These are phyloP conservation scores for Podaxis pistillaris DNA, from an alignment of 768 basidiomycete genomes.

Conservation along the genomic window DNA sequence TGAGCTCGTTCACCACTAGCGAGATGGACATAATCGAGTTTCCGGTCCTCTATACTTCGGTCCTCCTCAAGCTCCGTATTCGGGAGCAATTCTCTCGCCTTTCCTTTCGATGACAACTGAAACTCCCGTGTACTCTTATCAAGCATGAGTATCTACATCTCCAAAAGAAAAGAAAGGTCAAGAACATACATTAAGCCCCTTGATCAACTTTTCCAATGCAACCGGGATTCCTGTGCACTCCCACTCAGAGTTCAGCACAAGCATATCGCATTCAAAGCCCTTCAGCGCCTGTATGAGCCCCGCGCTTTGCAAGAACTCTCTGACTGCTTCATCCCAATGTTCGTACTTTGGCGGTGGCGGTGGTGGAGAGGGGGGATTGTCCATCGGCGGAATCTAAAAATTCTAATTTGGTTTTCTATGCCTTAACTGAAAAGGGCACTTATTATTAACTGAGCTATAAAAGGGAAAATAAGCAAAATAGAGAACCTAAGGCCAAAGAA, in stretches of 20 bases:
- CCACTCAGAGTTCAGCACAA: constrained; percentile 67
- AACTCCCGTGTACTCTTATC: constrained; percentile 18
- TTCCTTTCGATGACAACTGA: constrained; percentile 17
- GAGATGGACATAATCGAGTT: constrained; percentile 57
- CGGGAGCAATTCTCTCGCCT: constrained; percentile 8
- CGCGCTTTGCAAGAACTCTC: constrained; percentile 50
- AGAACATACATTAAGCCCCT: constrained; percentile 25
- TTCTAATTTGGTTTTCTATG: no score
- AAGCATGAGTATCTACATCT: constrained; percentile 21
- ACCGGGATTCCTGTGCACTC: constrained; percentile 55
- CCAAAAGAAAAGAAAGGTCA: background rate
- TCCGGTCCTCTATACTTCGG: constrained; percentile 59
- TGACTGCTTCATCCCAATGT: constrained; percentile 62
- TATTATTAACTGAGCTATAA: no score
- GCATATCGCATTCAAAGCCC: constrained; percentile 69
- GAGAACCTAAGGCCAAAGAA: no score
- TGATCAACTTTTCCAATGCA: constrained; percentile 52
- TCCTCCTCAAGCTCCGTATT: constrained; percentile 13
- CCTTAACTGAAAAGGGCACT: no score
- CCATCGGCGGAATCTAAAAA: no score
- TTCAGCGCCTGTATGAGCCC: constrained; percentile 57
- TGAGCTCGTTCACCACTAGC: constrained; percentile 44
- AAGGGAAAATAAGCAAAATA: no score
- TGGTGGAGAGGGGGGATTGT: constrained; percentile 2
- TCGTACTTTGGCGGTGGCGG: constrained; percentile 36